These are phyloP conservation scores for Cystobasidium tubakii DNA, from an alignment of 768 basidiomycete species.

Conservation along the genomic window DNA sequence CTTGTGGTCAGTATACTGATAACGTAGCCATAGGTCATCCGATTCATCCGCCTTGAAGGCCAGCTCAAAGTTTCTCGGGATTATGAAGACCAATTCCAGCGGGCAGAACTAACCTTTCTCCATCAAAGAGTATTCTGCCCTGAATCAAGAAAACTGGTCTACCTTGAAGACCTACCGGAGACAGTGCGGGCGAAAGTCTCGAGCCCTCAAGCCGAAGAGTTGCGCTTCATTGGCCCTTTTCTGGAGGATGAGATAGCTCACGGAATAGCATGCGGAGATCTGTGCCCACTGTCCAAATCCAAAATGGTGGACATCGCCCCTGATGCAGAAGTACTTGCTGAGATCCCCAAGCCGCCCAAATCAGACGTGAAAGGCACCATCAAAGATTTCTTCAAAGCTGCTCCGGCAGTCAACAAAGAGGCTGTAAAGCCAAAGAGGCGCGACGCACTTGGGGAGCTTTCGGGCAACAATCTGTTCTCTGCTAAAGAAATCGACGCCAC, in stretches of 20 bases:
- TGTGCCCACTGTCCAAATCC: constrained; percentile 63
- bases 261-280: constrained; percentile 54
- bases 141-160: constrained; percentile 58
- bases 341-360: not conserved
- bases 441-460: not conserved
- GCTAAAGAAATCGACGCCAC: not conserved
- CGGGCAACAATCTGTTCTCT: not conserved
- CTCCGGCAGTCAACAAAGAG: not conserved
- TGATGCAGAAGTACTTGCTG: not conserved
- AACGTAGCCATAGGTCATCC: constrained; percentile 50
- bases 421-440: not conserved
- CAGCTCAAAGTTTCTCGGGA: constrained; percentile 70
- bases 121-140: constrained; percentile 92
- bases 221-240: constrained; percentile 53
- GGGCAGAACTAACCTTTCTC: constrained; percentile 85
- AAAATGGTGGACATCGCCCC: constrained; percentile 66
- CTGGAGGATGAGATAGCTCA: constrained; percentile 63
- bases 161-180: constrained; percentile 61
- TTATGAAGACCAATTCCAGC: constrained; percentile 67
- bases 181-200: constrained; percentile 57
- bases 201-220: constrained; percentile 52
- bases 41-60: constrained; percentile 69
- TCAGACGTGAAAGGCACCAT: not conserved
- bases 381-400: constrained; percentile 7
- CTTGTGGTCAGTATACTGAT: not conserved